These are phyloP conservation scores for Stephanodiscus minutulus DNA, from an alignment of 108 stramenopile species.

Conservation along the genomic window DNA sequence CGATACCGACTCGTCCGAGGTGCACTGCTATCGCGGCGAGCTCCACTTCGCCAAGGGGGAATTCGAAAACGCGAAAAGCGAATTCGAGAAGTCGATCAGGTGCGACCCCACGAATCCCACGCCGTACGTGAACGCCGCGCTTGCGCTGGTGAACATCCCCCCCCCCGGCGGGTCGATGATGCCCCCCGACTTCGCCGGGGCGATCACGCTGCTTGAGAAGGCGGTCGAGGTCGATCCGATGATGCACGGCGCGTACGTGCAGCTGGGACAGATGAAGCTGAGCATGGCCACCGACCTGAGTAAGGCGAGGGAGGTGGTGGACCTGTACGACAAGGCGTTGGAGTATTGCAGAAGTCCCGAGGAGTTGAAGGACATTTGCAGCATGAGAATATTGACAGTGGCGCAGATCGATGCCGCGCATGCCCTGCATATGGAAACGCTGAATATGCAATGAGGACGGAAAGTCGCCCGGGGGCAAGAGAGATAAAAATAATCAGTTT, in stretches of 20 bases:
- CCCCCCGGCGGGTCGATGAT: conserved; percentile 63
- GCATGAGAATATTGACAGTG: conserved; percentile 84
- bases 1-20: conserved; percentile 81
- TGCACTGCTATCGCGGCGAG: conserved; percentile 89
- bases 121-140: conserved; percentile 89
- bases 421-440: conserved; percentile 82
- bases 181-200: conserved; percentile 63
- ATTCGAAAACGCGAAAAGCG: conserved; percentile 63
- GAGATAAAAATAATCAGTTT: background rate
- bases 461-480: background rate
- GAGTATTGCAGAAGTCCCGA: conserved; percentile 84
- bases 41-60: conserved; percentile 78
- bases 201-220: conserved; percentile 73
- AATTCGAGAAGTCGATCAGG: conserved; percentile 85
- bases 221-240: conserved; percentile 86
- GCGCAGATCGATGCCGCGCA: conserved; percentile 88
- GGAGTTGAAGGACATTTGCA: conserved; percentile 86
- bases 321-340: conserved; percentile 80
- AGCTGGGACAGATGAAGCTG: conserved; percentile 89
- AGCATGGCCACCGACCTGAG: conserved; percentile 79
- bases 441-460: conserved; percentile 72
- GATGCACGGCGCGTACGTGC: conserved; percentile 89
- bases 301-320: conserved; percentile 75
- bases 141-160: conserved; percentile 82
- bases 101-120: conserved; percentile 83